A percentile compares a stretch with the other conserved stretches of the same genome.
Conservation (phyloP, 352 stramenopile species). For the Aphanomyces stellatus region DNA sequence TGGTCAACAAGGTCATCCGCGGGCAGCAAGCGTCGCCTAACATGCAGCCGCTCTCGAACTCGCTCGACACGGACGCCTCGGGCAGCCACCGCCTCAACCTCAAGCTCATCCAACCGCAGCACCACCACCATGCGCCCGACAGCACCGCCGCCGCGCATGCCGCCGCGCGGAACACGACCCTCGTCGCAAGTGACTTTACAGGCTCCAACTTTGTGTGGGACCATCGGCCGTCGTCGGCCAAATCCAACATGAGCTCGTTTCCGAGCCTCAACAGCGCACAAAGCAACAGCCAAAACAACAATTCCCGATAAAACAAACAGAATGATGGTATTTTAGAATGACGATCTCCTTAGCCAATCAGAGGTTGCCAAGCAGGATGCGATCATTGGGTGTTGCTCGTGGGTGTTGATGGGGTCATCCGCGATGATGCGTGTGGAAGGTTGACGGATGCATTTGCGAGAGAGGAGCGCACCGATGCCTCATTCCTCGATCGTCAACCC, state of each 20-base stretch:
- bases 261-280: background rate
- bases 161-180: background rate
- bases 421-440: too few relatives aligned
- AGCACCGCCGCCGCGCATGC: background rate
- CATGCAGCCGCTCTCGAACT: too few relatives aligned
- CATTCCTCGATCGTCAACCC: background rate
- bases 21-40: slow-evolving; percentile 26
- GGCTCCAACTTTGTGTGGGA: slow-evolving; percentile 14
- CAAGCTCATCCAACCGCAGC: background rate
- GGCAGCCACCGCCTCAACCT: background rate
- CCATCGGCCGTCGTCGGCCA: background rate
- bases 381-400: too few relatives aligned
- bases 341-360: too few relatives aligned
- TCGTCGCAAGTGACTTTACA: slow-evolving; percentile 17
- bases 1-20: slow-evolving; percentile 78
- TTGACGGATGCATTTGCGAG: too few relatives aligned
- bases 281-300: too few relatives aligned
- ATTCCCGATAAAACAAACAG: too few relatives aligned
- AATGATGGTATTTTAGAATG: too few relatives aligned
- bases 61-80: background rate
- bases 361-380: too few relatives aligned
- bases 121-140: background rate
- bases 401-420: too few relatives aligned
- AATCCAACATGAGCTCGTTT: slow-evolving; percentile 11
- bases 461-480: too few relatives aligned